phyloP scores from a whole-genome alignment of 805 yeast genomes.

The Metschnikowia gelsemii region DNA sequence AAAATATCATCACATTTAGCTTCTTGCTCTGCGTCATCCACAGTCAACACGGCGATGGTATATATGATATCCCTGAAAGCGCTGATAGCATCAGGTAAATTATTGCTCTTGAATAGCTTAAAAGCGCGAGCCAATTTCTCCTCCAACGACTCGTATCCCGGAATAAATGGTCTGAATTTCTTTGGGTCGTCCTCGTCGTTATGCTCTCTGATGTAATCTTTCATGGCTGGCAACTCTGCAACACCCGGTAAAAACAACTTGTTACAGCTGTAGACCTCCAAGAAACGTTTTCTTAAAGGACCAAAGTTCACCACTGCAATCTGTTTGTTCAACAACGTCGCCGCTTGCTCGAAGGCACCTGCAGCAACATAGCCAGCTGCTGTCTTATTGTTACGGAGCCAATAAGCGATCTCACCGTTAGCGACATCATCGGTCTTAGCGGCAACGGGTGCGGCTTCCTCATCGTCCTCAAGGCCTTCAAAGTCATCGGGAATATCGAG shows the following conservation, averaged over 20 bases:
- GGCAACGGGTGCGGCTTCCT: slow-evolving; percentile 7
- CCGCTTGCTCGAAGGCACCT: slow-evolving; percentile 95
- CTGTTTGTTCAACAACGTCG: slow-evolving; percentile 87
- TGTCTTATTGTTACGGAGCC: slow-evolving; percentile 87
- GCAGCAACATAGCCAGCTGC: slow-evolving; percentile 95
- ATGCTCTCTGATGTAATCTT: slow-evolving; percentile 65
- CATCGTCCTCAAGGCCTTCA: slow-evolving; percentile 29
- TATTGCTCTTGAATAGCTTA: slow-evolving; percentile 78
- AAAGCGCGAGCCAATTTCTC: slow-evolving; percentile 69
- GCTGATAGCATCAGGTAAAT: slow-evolving; percentile 76
- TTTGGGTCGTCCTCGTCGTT: slow-evolving; percentile 53
- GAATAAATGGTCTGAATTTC: slow-evolving; percentile 60
- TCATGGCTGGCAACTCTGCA: slow-evolving; percentile 70
- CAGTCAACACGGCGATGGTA: slow-evolving; percentile 68
- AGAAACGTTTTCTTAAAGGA: slow-evolving; percentile 79
- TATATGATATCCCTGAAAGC: slow-evolving; percentile 79
- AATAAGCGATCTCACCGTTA: slow-evolving; percentile 63
- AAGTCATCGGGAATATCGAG: slow-evolving; percentile 53
- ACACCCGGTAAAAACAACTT: slow-evolving; percentile 74
- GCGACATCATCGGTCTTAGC: slow-evolving; percentile 25
- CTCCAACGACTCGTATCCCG: slow-evolving; percentile 70
- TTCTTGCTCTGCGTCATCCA: slow-evolving; percentile 72
- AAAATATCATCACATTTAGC: slow-evolving; percentile 70
- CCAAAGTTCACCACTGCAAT: slow-evolving; percentile 83
- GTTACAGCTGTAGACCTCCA: slow-evolving; percentile 79